Evolutionary conservation across 2,329 filamentous ascomycete genomes (phyloP), one percentile per base, ranked within the genome.

Genomic region (Mycosphaerella sp.): DNA sequence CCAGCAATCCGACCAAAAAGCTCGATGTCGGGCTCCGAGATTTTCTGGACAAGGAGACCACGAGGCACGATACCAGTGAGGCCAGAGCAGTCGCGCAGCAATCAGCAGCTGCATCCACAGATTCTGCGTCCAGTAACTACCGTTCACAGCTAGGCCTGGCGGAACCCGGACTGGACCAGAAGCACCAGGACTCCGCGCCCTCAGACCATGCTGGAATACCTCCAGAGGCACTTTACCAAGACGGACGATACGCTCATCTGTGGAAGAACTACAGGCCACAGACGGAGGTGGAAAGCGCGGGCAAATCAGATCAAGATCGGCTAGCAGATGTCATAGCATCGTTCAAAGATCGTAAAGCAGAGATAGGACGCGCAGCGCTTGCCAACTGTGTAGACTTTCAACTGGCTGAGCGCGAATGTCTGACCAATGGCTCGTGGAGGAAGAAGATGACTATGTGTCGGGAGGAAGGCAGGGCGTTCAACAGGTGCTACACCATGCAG

Each of bases 361-460:
- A 82, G 49, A 87, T 97, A 55, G 87, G 87, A 27, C 77, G 79
- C 37, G 87, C 89, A 1, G 90, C 91, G 8, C 76, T 95, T 64
- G 93, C 98, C 73, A 98, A 97, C 68, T 98, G 93, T 70, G 85
- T 89, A 1, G 70, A 90, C 54, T 88, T 95, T 67, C 89, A 96
- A 72, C 77, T 88, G 66, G 84, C 85, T 52, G 85, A 94, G 75
- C 82, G 84, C 54, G 78, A 85, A 42, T 98, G 93, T 75, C 93
- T 93, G 76, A 79, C 79, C 62, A 75, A 77, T 49, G 90, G 90
- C 25, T 78, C 76, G 44, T 81, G 81, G 74, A 71, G 73, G 63
- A 81, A 86, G 59, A 79, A 80, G 59, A 73, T 91, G 70, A 89
- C 84, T 34, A 80, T 96, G 81, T 98, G 93, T 68, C 77, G 84